These are phyloP conservation scores for Mycena filopes DNA, from an alignment of 768 basidiomycete species.

Conservation along the genomic window DNA sequence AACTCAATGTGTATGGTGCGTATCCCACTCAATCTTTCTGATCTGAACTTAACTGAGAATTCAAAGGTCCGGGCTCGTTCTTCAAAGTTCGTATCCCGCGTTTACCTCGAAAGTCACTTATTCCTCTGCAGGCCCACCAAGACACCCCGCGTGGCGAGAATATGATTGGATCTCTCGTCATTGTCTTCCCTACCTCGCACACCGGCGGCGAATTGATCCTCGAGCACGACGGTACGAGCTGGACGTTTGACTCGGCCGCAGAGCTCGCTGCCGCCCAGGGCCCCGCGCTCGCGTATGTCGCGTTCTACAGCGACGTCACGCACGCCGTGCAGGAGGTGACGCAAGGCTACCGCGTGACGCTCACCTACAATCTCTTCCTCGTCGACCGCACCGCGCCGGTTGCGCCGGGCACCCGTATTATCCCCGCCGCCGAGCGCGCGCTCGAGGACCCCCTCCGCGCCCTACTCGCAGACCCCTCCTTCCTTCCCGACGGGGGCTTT, in stretches of 20 bases:
- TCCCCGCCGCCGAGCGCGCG: slow-evolving; percentile 9
- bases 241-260: too few relatives aligned
- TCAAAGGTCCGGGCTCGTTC: slow-evolving; percentile 48
- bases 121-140: slow-evolving; percentile 41
- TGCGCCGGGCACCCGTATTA: background rate
- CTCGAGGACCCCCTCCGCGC: slow-evolving; percentile 36
- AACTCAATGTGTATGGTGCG: slow-evolving; percentile 58
- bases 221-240: too few relatives aligned
- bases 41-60: background rate
- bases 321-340: too few relatives aligned
- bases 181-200: slow-evolving; percentile 58
- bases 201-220: slow-evolving; percentile 58
- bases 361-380: slow-evolving; percentile 55
- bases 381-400: slow-evolving; percentile 6
- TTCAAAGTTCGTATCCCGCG: slow-evolving; percentile 49
- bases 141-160: slow-evolving; percentile 57
- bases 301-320: too few relatives aligned
- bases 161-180: slow-evolving; percentile 65
- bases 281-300: too few relatives aligned
- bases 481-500: slow-evolving; percentile 45
- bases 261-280: too few relatives aligned
- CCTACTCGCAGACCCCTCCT: slow-evolving; percentile 39
- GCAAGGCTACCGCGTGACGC: slow-evolving; percentile 53
- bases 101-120: too few relatives aligned
- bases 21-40: slow-evolving; percentile 4